A percentile compares a stretch with the other conserved stretches of the same genome.
phyloP scores from a whole-genome alignment of 176 grass and related monocot genomes.

The barley (Hordeum vulgare) region MorexV3_pseudomolecules_assembly NC_058521.1:575026760-575027259 shows the following conservation, averaged over 20 bases:
- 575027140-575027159: neutral
- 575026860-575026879: conserved; percentile 7
- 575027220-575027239: neutral
- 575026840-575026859: neutral
- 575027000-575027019: too few relatives aligned
- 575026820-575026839: neutral
- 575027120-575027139: neutral
- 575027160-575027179: neutral
- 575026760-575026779: neutral
- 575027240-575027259: neutral
- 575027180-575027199: neutral
- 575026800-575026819: neutral
- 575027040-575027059: neutral
- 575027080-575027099: neutral
- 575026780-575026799: neutral
- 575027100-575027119: neutral
- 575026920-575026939: neutral
- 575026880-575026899: neutral
- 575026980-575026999: neutral
- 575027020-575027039: neutral
- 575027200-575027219: neutral
- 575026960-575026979: neutral
- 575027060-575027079: neutral
- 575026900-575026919: neutral
- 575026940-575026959: neutral